Conservation (phyloP, 2,329 filamentous ascomycete species). For the Phoma sp. region DNA sequence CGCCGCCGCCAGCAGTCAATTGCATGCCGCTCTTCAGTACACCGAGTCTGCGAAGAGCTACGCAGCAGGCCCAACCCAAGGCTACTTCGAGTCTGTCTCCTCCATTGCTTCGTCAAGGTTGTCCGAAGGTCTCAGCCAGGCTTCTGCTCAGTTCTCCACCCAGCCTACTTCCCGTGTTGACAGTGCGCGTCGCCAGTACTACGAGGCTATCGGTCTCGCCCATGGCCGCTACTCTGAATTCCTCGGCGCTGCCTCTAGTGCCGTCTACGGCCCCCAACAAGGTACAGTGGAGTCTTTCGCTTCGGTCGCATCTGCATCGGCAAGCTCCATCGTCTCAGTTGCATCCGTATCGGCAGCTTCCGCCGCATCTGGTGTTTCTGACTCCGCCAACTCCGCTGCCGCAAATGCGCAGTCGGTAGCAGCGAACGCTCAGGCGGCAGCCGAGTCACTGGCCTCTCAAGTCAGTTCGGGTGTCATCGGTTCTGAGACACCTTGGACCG, state of each 20-base stretch:
- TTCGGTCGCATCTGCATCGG: conserved; percentile 48
- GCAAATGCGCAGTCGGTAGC: conserved; percentile 51
- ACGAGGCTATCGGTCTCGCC: conserved; percentile 77
- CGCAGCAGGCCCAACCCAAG: conserved; percentile 52
- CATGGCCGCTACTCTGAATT: conserved; percentile 82
- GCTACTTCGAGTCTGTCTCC: conserved; percentile 62
- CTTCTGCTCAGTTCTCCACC: conserved; percentile 73
- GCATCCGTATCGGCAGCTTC: conserved; percentile 58
- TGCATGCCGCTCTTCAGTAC: conserved; percentile 61
- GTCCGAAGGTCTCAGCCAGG: conserved; percentile 72
- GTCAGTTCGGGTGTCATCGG: conserved; percentile 56
- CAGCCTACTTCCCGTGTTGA: conserved; percentile 65
- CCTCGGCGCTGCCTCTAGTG: conserved; percentile 72
- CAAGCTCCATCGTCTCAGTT: conserved; percentile 51
- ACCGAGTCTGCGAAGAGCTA: conserved; percentile 50
- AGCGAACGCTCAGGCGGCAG: conserved; percentile 58
- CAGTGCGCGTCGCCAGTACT: conserved; percentile 72
- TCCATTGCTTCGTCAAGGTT: conserved; percentile 74
- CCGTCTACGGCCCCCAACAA: conserved; percentile 61
- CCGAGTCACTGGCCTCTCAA: conserved; percentile 52
- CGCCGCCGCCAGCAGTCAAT: conserved; percentile 64
- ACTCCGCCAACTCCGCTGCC: conserved; percentile 47
- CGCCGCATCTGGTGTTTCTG: conserved; percentile 50
- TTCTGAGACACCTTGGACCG: conserved; percentile 58
- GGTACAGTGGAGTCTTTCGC: conserved; percentile 43